phyloP scores from a whole-genome alignment of 1,284 basidiomycete genomes.

The Chiua sp. region DNA sequence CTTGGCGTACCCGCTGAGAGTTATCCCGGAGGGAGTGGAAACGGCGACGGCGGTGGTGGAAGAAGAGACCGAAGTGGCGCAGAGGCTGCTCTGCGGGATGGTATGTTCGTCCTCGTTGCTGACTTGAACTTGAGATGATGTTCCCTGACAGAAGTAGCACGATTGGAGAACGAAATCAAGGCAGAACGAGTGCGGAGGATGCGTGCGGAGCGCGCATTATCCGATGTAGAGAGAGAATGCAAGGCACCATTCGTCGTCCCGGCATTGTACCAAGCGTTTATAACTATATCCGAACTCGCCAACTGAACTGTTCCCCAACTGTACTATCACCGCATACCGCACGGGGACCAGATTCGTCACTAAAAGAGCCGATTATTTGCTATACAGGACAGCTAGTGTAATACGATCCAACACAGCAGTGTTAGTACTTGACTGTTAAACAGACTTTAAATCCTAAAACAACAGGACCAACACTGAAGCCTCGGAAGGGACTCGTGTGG shows the following conservation, averaged over 20 bases:
- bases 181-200: slow-evolving; percentile 19
- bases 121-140: background rate
- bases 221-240: slow-evolving; percentile 36
- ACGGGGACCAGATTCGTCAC: background rate
- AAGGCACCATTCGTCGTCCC: slow-evolving; percentile 37
- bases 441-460: background rate
- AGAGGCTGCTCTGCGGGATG: slow-evolving; percentile 8
- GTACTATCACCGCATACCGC: background rate
- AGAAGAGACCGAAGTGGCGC: background rate
- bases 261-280: slow-evolving; percentile 36
- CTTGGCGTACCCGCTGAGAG: slow-evolving; percentile 13
- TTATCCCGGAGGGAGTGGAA: background rate
- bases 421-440: slow-evolving; percentile 5
- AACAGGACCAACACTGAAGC: background rate
- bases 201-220: slow-evolving; percentile 32
- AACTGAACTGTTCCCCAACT: slow-evolving; percentile 6
- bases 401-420: slow-evolving; percentile 18
- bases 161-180: slow-evolving; percentile 28
- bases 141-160: slow-evolving; percentile 17
- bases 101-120: slow-evolving; percentile 10
- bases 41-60: background rate
- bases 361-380: slow-evolving; percentile 13
- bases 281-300: slow-evolving; percentile 35
- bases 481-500: background rate
- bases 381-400: slow-evolving; percentile 6